Evolutionary conservation across 192 early-diverging fungal genomes (phyloP), one percentile per base, ranked within the genome.

Genomic region (Podila clonocystis): DNA sequence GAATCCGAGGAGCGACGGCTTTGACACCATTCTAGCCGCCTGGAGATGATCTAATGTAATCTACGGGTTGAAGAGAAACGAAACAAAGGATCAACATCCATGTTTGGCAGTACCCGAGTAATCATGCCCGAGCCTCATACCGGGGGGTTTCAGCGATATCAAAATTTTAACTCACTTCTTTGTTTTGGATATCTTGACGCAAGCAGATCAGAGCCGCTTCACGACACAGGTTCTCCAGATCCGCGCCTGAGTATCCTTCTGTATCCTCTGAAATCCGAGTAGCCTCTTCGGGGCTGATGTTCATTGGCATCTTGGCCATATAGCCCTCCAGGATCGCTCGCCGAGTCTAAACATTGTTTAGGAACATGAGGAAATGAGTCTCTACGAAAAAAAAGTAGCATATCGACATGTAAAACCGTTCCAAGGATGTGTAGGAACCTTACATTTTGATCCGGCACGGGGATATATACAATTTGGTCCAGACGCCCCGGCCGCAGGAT

Each of bases 401-500:
- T 9, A 57, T 11, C 11, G 5, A 67, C 28, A 58, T 34, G 33
- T 19, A 12, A 36, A 45, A 22, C 6, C 4, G 17, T 34, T 30
- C 34, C 28, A 31, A 7, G 33, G 7, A 65, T 20, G 33, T 36
- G 5, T 11, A 59, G 19, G 7, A 15, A 15, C 11, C 41, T 1
- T 73, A 84, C 85, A 77, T 92, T 82, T 33, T 67, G 70, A 58
- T 91, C 79, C 17, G 95, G 95, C 4, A 85, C 45, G 15, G 85
- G 83, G 29, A 97, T 83, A 57, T 88, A 71, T 41, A 97, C 76
- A 67, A 92, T 89, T 66, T 95, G 90, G 75, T 96, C 95, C 45
- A 97, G 83, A 13, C 95, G 89, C 26, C 95, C 95, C 13, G 95
- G 95, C 50, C 96, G 89, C 76, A 96, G 62, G 30, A 97, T 87